A percentile compares a stretch with the other conserved stretches of the same genome.
Conservation (phyloP, 2,329 filamentous ascomycete species). For the Trichoderma sp. region DNA sequence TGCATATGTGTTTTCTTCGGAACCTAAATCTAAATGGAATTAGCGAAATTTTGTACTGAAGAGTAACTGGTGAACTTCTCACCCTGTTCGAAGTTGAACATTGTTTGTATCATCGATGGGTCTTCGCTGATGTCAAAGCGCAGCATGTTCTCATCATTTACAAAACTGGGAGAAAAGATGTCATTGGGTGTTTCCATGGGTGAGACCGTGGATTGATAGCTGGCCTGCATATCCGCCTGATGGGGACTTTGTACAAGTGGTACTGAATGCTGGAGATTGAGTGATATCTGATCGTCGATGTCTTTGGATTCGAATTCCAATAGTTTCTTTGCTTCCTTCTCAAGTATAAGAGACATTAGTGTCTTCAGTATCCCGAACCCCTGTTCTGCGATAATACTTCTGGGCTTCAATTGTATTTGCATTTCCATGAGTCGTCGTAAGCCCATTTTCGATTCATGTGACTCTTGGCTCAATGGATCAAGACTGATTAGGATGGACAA, state of each 20-base stretch:
- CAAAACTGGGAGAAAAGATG: background rate
- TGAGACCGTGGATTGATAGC: background rate
- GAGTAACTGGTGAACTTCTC: too few species aligned
- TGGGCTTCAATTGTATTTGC: background rate
- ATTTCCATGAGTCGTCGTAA: background rate
- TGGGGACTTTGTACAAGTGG: background rate
- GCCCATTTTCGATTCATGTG: background rate
- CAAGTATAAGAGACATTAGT: background rate
- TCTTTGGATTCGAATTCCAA: background rate
- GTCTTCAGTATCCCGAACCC: background rate
- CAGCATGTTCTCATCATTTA: background rate
- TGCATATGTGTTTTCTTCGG: too few species aligned
- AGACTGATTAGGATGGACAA: background rate
- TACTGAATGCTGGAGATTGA: background rate
- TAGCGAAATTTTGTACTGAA: too few species aligned
- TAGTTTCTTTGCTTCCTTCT: background rate
- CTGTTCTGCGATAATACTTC: background rate
- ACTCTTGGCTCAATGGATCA: background rate
- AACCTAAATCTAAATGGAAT: too few species aligned
- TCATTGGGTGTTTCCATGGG: background rate
- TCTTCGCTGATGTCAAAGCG: background rate
- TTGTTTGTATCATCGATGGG: background rate
- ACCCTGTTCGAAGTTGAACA: background rate
- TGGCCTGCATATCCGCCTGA: background rate
- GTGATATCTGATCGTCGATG: background rate